Evolutionary conservation across 1,284 basidiomycete species (phyloP).

Genomic region (Retiboletus fuscus): DNA sequence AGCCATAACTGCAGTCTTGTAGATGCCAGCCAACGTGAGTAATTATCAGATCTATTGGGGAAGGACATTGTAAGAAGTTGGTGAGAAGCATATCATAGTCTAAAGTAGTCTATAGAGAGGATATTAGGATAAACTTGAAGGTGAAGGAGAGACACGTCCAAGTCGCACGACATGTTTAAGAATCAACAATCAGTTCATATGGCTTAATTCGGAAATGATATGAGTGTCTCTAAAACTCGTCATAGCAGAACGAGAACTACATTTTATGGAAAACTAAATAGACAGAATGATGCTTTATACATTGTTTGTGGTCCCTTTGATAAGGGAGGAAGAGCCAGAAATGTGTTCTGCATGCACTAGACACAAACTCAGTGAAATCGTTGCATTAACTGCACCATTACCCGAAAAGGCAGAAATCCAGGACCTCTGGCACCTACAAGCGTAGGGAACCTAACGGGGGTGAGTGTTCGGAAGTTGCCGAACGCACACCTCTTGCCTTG

Average conservation of each 20-base stretch:
- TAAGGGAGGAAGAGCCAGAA: neutral
- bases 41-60: neutral
- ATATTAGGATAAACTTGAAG: neutral
- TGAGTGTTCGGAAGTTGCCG: no score
- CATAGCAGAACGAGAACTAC: neutral
- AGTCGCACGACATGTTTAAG: neutral
- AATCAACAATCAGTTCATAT: constrained; percentile 6
- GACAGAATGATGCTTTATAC: neutral
- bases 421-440: no score
- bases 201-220: constrained; percentile 11
- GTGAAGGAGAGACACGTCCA: neutral
- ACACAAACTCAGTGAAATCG: constrained; percentile 9
- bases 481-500: no score
- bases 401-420: neutral
- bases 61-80: constrained; percentile 5
- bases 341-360: constrained; percentile 4
- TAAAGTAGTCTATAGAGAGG: neutral
- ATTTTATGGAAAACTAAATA: constrained; percentile 12
- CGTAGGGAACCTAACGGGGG: no score
- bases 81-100: no score
- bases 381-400: constrained; percentile 1
- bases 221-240: neutral
- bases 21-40: neutral
- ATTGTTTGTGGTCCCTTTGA: constrained; percentile 15
- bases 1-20: neutral